phyloP scores from a whole-genome alignment of 192 early-diverging fungal species.

The Radiomyces spectabilis region DNA sequence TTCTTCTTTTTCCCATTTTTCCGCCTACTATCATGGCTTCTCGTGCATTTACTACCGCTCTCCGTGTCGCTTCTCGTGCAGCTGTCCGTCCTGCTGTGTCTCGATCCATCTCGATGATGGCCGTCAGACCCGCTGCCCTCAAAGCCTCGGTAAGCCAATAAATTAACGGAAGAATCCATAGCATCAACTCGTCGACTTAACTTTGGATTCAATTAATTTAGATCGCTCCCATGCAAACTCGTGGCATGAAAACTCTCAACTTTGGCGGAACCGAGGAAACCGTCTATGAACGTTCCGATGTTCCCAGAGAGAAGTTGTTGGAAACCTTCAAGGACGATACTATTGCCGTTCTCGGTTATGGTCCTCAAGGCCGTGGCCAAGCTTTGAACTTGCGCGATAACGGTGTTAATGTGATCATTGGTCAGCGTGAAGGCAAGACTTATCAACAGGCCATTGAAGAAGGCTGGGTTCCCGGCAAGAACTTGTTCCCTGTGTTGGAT shows the following conservation, averaged over 20 bases:
- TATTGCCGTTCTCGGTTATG: conserved; percentile 84
- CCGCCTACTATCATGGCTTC: conserved; percentile 18
- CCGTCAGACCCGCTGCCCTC: conserved; percentile 14
- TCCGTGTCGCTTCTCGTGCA: conserved; percentile 24
- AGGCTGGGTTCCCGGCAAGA: conserved; percentile 95
- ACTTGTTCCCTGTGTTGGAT: conserved; percentile 88
- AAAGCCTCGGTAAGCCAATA: conserved; percentile 19
- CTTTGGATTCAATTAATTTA: no score
- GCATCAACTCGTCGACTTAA: no score
- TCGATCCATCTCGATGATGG: conserved; percentile 17
- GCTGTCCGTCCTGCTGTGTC: conserved; percentile 15
- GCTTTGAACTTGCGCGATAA: conserved; percentile 94
- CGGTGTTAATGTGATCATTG: conserved; percentile 93
- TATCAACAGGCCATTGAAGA: conserved; percentile 89
- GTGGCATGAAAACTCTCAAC: conserved; percentile 88
- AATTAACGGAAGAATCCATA: no score
- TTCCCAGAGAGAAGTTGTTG: conserved; percentile 83
- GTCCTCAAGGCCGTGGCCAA: conserved; percentile 89
- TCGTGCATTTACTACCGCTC: conserved; percentile 23
- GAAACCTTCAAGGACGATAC: conserved; percentile 90
- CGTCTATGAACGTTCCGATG: conserved; percentile 93
- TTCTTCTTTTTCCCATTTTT: background rate
- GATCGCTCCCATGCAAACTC: conserved; percentile 39
- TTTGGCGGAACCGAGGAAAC: conserved; percentile 89
- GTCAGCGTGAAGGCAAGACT: conserved; percentile 81